A percentile compares a stretch with the other conserved stretches of the same genome.
Evolutionary conservation across 2,329 filamentous ascomycete genomes (phyloP).

Genomic region (Arthrobotrys sinensis): DNA sequence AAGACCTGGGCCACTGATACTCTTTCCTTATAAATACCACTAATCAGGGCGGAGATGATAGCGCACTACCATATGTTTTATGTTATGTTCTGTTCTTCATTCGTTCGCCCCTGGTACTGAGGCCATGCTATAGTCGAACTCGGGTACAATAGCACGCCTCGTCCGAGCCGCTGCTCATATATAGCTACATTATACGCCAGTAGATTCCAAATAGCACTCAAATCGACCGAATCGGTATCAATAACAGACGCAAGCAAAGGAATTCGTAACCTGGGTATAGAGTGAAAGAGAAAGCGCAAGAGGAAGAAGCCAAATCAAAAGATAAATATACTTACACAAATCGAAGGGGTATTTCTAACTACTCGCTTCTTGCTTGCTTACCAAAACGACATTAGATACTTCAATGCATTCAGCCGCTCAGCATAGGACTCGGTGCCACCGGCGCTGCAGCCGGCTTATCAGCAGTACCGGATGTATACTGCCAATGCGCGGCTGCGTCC

Average conservation of each 20-base stretch:
- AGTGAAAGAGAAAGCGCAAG: constrained; percentile 7
- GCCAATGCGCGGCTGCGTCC: constrained; percentile 56
- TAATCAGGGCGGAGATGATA: no score
- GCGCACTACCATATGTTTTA: background rate
- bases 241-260: constrained; percentile 36
- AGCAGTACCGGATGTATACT: constrained; percentile 35
- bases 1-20: no score
- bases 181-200: constrained; percentile 18
- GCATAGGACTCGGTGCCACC: constrained; percentile 55
- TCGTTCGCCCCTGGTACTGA: background rate
- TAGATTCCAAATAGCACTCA: constrained; percentile 22
- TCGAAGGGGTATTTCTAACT: constrained; percentile 51
- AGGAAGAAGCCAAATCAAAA: background rate
- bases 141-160: background rate
- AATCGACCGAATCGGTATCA: constrained; percentile 21
- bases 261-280: constrained; percentile 60
- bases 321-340: constrained; percentile 39
- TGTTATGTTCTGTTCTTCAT: background rate
- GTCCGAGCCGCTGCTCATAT: background rate
- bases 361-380: constrained; percentile 26
- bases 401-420: constrained; percentile 25
- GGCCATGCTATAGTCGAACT: background rate
- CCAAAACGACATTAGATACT: constrained; percentile 14
- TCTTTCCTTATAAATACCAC: no score
- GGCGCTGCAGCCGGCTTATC: constrained; percentile 50